Conservation (phyloP, 331 rosid genomes). For the Acacia pycnantha region DNA sequence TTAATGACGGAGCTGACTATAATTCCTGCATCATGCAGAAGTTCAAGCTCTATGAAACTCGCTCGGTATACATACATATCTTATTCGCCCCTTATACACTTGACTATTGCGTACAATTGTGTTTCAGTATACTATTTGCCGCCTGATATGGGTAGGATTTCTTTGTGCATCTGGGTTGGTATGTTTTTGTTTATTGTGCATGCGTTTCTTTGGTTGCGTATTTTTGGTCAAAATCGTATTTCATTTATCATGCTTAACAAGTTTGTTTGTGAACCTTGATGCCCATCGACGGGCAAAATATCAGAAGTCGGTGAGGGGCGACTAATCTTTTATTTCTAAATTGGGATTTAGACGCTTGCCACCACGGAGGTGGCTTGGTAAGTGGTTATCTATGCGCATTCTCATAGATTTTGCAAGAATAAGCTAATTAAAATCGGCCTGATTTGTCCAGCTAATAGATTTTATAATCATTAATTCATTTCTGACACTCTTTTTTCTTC, state of each 20-base stretch:
- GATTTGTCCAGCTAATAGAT: conserved; percentile 5
- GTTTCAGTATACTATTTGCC: neutral
- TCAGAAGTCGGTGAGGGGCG: conserved; percentile 5
- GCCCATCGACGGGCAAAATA: conserved; percentile 14
- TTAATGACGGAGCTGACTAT: conserved; percentile 44
- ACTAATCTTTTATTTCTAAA: neutral
- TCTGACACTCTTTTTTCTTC: conserved; percentile 12
- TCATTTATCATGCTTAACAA: neutral
- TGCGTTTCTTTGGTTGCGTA: neutral
- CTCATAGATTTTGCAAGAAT: neutral
- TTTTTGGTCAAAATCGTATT: conserved; percentile 1
- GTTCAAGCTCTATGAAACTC: conserved; percentile 93
- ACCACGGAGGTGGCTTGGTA: conserved; percentile 13
- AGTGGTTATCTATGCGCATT: conserved; percentile 13
- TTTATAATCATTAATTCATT: neutral
- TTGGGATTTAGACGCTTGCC: conserved; percentile 19
- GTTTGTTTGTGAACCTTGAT: conserved; percentile 13
- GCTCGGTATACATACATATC: conserved; percentile 59
- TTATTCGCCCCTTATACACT: neutral
- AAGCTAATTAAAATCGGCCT: conserved; percentile 6
- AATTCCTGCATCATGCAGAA: conserved; percentile 67
- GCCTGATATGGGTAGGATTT: conserved; percentile 12
- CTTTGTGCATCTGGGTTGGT: neutral
- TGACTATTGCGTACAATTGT: conserved; percentile 7
- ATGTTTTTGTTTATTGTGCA: neutral